phyloP scores from a whole-genome alignment of 1,284 basidiomycete species.

The Butyriboletus appendiculatus region DNA sequence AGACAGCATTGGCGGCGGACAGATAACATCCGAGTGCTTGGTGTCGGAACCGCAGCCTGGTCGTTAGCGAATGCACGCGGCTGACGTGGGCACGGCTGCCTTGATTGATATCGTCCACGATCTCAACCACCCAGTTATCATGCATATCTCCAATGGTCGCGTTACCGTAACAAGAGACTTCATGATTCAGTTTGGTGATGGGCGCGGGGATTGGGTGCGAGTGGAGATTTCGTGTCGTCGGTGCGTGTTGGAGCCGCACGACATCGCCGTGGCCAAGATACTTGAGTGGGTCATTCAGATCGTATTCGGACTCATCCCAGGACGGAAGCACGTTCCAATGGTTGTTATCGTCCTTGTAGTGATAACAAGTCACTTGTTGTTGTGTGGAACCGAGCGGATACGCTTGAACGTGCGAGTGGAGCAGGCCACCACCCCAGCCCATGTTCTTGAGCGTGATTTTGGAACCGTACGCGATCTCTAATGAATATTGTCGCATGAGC shows the following conservation, averaged over 20 bases:
- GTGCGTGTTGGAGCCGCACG: conserved; percentile 78
- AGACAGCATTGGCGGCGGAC: conserved; percentile 82
- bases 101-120: conserved; percentile 86
- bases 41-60: conserved; percentile 86
- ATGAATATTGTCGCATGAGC: conserved; percentile 1
- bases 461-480: conserved; percentile 90
- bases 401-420: conserved; percentile 96
- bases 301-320: conserved; percentile 74
- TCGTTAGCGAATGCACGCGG: conserved; percentile 87
- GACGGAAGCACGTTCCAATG: conserved; percentile 83
- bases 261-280: conserved; percentile 80
- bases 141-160: conserved; percentile 82
- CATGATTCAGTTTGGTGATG: conserved; percentile 87
- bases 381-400: conserved; percentile 93
- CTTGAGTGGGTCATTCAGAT: conserved; percentile 64
- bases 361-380: conserved; percentile 98
- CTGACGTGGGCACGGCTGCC: conserved; percentile 61
- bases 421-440: conserved; percentile 94
- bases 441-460: conserved; percentile 96
- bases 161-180: conserved; percentile 95
- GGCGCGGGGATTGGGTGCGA: conserved; percentile 90
- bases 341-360: conserved; percentile 99
- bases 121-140: conserved; percentile 93
- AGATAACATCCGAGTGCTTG: conserved; percentile 83
- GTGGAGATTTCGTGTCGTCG: conserved; percentile 92